These are phyloP conservation scores for Rhododendron kiyosumense DNA, from an alignment of 148 eudicot genomes.

Conservation along the genomic window DNA sequence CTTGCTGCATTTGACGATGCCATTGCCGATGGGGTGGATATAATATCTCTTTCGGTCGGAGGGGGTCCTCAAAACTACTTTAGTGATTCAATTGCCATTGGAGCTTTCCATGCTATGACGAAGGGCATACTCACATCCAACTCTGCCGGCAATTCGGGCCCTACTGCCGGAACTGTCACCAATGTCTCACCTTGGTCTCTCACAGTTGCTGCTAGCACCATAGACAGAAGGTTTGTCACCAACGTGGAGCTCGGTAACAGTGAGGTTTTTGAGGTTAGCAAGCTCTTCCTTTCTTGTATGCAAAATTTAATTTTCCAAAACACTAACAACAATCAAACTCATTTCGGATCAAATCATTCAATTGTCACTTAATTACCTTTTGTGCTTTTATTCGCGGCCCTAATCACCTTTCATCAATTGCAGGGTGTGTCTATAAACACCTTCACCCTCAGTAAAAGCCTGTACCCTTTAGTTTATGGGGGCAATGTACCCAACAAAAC, in stretches of 20 bases:
- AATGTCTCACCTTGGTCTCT: constrained; percentile 20
- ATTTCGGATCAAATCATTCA: background rate
- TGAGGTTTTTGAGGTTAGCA: background rate
- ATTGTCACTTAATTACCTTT: background rate
- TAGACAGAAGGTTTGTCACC: background rate
- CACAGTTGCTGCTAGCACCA: background rate
- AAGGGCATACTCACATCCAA: constrained; percentile 41
- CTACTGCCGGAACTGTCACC: background rate
- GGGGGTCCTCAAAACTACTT: constrained; percentile 13
- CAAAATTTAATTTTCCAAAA: background rate
- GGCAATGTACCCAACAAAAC: background rate
- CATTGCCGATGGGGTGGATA: constrained; percentile 55
- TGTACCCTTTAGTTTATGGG: background rate
- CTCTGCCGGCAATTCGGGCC: constrained; percentile 54
- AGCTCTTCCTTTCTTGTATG: background rate
- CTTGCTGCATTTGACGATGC: constrained; percentile 61
- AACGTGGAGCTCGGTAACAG: background rate
- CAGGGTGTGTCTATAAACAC: background rate
- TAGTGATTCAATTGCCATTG: constrained; percentile 41
- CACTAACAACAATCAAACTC: background rate
- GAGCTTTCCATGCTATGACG: constrained; percentile 45
- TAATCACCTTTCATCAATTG: background rate
- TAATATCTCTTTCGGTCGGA: constrained; percentile 46
- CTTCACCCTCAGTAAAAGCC: background rate
- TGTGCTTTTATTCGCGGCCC: background rate